A percentile compares a stretch with the other conserved stretches of the same genome.
Conservation (phyloP, 2,329 filamentous ascomycete species). For the Fusarium dimerum region DNA sequence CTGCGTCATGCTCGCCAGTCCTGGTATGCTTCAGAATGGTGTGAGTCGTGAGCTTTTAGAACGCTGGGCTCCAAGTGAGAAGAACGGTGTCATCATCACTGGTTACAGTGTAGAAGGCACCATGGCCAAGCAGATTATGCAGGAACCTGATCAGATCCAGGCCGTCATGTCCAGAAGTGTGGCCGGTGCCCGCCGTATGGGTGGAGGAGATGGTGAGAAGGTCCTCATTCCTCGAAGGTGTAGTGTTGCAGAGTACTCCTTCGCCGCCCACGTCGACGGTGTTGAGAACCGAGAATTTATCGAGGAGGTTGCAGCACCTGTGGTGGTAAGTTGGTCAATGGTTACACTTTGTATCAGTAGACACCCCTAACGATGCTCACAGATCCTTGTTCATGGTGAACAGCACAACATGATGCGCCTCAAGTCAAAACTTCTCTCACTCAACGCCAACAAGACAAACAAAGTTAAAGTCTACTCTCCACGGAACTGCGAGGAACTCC, state of each 20-base stretch:
- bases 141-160: conserved; percentile 92
- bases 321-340: conserved; percentile 69
- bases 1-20: conserved; percentile 96
- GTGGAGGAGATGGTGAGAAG: conserved; percentile 75
- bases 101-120: conserved; percentile 98
- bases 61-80: conserved; percentile 92
- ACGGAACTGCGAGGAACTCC: conserved; percentile 90
- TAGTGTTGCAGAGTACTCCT: conserved; percentile 91
- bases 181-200: conserved; percentile 61
- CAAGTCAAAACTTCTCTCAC: conserved; percentile 90
- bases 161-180: conserved; percentile 83
- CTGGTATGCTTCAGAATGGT: conserved; percentile 97
- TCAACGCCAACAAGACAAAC: conserved; percentile 77
- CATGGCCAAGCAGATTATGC: conserved; percentile 94
- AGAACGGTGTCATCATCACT: conserved; percentile 98
- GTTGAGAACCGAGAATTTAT: conserved; percentile 97
- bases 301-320: conserved; percentile 86
- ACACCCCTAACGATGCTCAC: conserved; percentile 8
- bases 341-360: background rate
- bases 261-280: conserved; percentile 95
- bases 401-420: conserved; percentile 98
- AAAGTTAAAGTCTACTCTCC: conserved; percentile 94
- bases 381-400: conserved; percentile 97
- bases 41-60: conserved; percentile 91
- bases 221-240: conserved; percentile 90